These are phyloP conservation scores for Diaporthe sp. DNA, from an alignment of 2,329 filamentous ascomycete species.

Conservation along the genomic window DNA sequence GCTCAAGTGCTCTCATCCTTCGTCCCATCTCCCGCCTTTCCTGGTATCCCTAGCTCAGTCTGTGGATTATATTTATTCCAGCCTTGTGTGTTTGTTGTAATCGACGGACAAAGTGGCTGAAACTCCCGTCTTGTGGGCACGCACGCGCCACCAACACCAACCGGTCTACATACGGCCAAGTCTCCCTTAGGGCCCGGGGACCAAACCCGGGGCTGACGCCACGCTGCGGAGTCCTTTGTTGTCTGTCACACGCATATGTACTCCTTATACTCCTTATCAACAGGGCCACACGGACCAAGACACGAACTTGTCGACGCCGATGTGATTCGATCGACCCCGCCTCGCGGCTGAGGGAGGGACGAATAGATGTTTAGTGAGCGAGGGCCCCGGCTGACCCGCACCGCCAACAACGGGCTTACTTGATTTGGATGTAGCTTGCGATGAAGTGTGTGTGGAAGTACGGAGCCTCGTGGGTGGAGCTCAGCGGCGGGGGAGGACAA, in stretches of 20 bases:
- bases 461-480: slow-evolving; percentile 5
- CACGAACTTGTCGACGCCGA: not conserved
- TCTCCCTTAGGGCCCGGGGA: not conserved
- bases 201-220: not conserved
- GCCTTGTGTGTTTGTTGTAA: not conserved
- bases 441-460: not conserved
- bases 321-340: not conserved
- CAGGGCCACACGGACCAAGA: not conserved
- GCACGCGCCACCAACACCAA: not conserved
- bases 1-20: not conserved
- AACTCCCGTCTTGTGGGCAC: not conserved
- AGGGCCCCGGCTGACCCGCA: not conserved
- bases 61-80: not conserved
- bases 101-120: not conserved
- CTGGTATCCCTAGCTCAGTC: not conserved
- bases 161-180: not conserved
- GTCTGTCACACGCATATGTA: not conserved
- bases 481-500: not conserved
- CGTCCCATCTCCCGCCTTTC: not conserved
- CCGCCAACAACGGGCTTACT: slow-evolving; percentile 4
- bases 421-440: slow-evolving; percentile 22
- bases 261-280: not conserved
- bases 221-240: slow-evolving; percentile 1
- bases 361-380: not conserved
- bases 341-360: not conserved